phyloP scores from a whole-genome alignment of 2,329 filamentous ascomycete species.

The Aspergillus novoparasiticus region DNA sequence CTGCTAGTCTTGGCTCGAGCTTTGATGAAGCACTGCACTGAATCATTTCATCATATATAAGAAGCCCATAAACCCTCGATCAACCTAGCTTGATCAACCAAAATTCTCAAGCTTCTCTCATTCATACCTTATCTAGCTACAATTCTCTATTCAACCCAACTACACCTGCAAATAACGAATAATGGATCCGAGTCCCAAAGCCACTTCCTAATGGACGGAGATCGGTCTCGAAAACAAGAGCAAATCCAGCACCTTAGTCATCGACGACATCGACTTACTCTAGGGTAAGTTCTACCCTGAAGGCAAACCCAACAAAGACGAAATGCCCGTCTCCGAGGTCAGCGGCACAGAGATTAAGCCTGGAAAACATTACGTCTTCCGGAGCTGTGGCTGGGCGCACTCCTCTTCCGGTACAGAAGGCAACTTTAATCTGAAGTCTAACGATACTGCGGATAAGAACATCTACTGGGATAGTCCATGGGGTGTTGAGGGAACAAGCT shows the following conservation, averaged over 20 bases:
- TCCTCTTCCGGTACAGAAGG: not conserved
- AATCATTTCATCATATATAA: not conserved
- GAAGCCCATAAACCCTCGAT: not conserved
- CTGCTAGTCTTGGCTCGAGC: not conserved
- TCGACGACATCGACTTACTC: not conserved
- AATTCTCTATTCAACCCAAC: too few species aligned
- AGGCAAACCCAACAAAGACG: not conserved
- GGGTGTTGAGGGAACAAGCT: not conserved
- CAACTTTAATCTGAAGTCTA: not conserved
- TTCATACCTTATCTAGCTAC: too few species aligned
- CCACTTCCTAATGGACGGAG: not conserved
- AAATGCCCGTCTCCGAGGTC: not conserved
- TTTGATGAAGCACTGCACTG: not conserved
- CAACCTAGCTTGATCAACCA: too few species aligned
- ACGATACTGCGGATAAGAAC: not conserved
- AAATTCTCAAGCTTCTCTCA: not conserved
- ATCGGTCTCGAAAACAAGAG: not conserved
- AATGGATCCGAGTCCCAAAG: not conserved
- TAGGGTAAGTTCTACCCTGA: not conserved
- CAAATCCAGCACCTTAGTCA: not conserved
- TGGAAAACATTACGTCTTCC: not conserved
- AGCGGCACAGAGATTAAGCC: not conserved
- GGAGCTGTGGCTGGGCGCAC: not conserved
- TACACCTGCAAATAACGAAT: not conserved
- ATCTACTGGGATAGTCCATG: not conserved